Base-by-base conservation (phyloP, 805 yeast genomes). In the Pichia gijzeniarum region DNA sequence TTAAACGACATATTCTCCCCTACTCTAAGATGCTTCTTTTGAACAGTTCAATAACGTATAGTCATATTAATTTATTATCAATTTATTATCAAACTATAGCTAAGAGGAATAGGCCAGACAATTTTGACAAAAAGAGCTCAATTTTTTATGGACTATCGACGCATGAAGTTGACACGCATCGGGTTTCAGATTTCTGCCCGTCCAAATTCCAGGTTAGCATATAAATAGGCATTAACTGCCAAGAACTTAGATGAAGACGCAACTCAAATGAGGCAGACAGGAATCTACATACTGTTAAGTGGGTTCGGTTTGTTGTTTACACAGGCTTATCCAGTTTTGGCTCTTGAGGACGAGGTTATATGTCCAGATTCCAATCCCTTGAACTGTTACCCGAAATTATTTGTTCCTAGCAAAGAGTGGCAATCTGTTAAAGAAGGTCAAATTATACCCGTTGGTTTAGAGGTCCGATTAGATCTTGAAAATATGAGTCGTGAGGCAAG, bases 361-460 rank as follows among this genome's bases (percentile, higher is more conserved):
- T 76, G 80, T 49, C 70, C 71, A 1, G 67, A 67, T 18, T 56
- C 61, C 2, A 65, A 71, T 42, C 67, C 71, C 2, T 48, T 56
- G 1, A 75, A 78, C 48, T 85, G 91, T 55, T 84, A 84, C 56
- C 84, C 86, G 1, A 64, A 64, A 36, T 49, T 74, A 2, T 88
- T 89, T 57, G 75, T 63, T 33, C 85, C 96, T 1, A 63, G 80
- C 0, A 49, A 58, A 1, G 77, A 83, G 51, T 90, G 96, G 95
- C 79, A 80, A 64, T 58, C 58, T 2, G 75, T 90, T 5, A 70
- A 65, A 53, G 81, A 76, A 40, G 88, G 81, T n/a, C 96, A 87
- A 56, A 71, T 74, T 7, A 71, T 90, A 3, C 95, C 96, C 0
- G 76, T 76, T 6, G 98, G 97, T 0, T 63, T 85, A 30, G 90